phyloP scores from a whole-genome alignment of 495 filamentous ascomycete species.

The Evansstolkia leycettana region DNA sequence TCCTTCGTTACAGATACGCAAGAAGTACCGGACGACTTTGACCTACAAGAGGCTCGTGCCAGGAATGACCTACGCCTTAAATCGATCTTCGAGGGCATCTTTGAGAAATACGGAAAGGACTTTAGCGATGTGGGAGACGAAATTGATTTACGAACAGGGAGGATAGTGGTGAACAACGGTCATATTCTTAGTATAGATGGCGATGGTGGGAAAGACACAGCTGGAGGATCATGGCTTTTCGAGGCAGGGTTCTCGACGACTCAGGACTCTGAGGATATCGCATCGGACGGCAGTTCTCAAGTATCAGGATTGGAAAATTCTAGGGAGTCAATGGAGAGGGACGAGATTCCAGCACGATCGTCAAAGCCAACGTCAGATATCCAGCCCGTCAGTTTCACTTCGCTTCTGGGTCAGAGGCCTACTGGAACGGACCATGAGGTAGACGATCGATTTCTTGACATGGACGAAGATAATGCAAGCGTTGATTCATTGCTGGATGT shows the following conservation, averaged over 20 bases:
- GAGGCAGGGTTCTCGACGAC: constrained; percentile 2
- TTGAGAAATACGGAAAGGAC: constrained; percentile 74
- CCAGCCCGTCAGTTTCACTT: no score
- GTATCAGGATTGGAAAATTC: neutral
- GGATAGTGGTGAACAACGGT: constrained; percentile 79
- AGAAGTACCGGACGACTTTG: constrained; percentile 18
- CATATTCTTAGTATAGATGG: constrained; percentile 51
- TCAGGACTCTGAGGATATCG: constrained; percentile 4
- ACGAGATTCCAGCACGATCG: no score
- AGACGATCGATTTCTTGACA: constrained; percentile 8
- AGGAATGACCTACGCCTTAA: constrained; percentile 58
- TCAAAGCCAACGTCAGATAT: no score
- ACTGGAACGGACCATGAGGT: neutral
- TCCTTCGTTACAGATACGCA: constrained; percentile 31
- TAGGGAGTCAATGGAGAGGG: no score
- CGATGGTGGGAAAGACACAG: constrained; percentile 33
- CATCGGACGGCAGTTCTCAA: neutral
- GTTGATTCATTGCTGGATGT: constrained; percentile 15
- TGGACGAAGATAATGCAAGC: constrained; percentile 13
- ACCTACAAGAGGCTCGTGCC: constrained; percentile 44
- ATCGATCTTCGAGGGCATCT: constrained; percentile 72
- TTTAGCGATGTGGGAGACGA: constrained; percentile 73
- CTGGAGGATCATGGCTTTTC: constrained; percentile 9
- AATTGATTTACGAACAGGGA: constrained; percentile 63
- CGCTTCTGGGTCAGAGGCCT: no score